Evolutionary conservation across 495 filamentous ascomycete species (phyloP), one percentile per base, ranked within the genome.

Genomic region (Aspergillus hancockii): DNA sequence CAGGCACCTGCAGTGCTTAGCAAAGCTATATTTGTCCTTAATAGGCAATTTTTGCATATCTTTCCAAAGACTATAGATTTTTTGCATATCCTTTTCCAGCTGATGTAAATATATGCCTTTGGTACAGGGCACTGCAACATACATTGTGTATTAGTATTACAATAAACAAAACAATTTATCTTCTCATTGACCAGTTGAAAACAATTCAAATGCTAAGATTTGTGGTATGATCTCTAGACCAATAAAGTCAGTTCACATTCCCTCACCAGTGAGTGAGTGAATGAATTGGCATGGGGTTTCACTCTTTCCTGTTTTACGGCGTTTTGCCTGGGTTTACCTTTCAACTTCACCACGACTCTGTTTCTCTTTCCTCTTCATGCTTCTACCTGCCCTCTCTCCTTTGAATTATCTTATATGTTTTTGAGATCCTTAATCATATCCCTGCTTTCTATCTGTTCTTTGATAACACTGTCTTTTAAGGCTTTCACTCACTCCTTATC

Each of bases 1-100:
- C 67, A 38, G 57, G 68, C 19, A 69, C 63, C 47, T 76, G 73
- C 18, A 58, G 62, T 52, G 59, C 58, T 32, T 70, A 63, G 45
- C 14, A 7, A 60, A 25, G 22, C 32, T 28, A 38, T 18, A 45
- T 38, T 16, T 38, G 18, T 18, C 4, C 21, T n/a, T 41, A 41
- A 41, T 36, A 1, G 3, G 4, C 16, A 16, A n/a, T 23, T 23
- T 23, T 9, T 2, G 21, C 19, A n/a, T 12, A 21, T 47, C 41
- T 9, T 52, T 22, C 14, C 8, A 21, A 36, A 23, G 32, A 53
- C 16, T 16, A 41, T 63, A 63, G 52, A 59, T 53, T 46, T 47
- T 38, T 16, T 36, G 36, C n/a, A 41, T 32, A 19, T 38, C 34
- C 22, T 23, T 22, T 8, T 36, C 31, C 40, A 36, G 36, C 19